A percentile compares a stretch with the other conserved stretches of the same genome.
These are phyloP conservation scores for Paxillus involutus DNA, from an alignment of 768 basidiomycete species.

Conservation along the genomic window DNA sequence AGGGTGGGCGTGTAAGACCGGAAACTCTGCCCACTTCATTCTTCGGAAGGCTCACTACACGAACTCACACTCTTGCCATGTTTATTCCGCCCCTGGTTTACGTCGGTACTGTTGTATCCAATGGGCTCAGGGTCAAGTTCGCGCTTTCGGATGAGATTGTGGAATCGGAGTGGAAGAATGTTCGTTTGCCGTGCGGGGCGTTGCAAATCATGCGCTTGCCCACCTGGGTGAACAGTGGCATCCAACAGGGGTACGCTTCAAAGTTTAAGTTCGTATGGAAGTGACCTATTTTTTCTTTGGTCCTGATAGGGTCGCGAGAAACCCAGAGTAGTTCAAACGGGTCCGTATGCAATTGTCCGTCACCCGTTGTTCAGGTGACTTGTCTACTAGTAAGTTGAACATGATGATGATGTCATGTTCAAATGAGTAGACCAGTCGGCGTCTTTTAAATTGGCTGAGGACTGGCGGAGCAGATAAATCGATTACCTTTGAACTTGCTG, in stretches of 20 bases:
- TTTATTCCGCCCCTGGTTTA: conserved; percentile 20
- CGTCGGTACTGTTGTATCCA: conserved; percentile 16
- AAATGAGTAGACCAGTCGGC: too few relatives aligned
- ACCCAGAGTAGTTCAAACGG: not conserved
- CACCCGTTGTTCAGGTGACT: too few relatives aligned
- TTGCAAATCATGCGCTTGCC: not conserved
- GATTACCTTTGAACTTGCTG: too few relatives aligned
- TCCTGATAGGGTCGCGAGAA: too few relatives aligned
- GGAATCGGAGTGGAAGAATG: conserved; percentile 4
- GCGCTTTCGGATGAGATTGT: conserved; percentile 11
- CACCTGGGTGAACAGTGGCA: too few relatives aligned
- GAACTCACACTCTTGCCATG: conserved; percentile 11
- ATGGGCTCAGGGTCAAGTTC: conserved; percentile 13
- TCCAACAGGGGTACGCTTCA: too few relatives aligned
- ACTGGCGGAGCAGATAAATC: too few relatives aligned
- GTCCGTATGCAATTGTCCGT: not conserved
- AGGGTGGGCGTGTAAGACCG: conserved; percentile 1
- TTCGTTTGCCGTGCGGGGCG: not conserved
- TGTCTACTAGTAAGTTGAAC: too few relatives aligned
- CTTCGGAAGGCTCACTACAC: conserved; percentile 17
- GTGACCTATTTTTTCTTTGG: too few relatives aligned
- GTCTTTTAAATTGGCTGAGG: too few relatives aligned
- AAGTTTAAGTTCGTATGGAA: too few relatives aligned
- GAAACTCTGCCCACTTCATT: conserved; percentile 4
- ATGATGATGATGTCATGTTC: too few relatives aligned